Percentiles rank a stretch among this genome's conserved stretches.
phyloP scores from a whole-genome alignment of 2,329 filamentous ascomycete species.

The Claviceps fusiformis region DNA sequence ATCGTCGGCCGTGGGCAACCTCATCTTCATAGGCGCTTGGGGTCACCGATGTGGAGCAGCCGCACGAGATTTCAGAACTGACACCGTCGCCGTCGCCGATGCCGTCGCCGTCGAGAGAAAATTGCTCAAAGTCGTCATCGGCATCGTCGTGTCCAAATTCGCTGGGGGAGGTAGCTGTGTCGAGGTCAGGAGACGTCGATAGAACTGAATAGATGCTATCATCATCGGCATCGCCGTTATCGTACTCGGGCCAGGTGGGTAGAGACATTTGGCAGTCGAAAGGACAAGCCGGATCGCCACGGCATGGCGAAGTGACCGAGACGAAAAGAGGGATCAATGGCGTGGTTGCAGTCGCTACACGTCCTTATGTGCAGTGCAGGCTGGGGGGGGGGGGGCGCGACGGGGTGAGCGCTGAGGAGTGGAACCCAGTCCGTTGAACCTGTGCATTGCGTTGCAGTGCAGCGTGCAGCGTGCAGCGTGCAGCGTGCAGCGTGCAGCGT shows the following conservation, averaged over 20 bases:
- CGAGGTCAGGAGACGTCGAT: slow-evolving; percentile 15
- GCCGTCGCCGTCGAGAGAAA: slow-evolving; percentile 10
- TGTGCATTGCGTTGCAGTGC: too few species aligned
- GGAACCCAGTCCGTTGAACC: slow-evolving; percentile 1
- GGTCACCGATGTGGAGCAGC: slow-evolving; percentile 19
- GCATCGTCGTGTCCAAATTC: slow-evolving; percentile 13
- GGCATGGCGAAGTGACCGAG: slow-evolving; percentile 1
- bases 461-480: too few species aligned
- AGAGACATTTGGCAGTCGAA: slow-evolving; percentile 6
- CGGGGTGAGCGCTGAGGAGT: slow-evolving; percentile 1
- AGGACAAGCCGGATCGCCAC: slow-evolving; percentile 3
- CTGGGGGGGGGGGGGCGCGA: not conserved
- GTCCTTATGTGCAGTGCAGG: not conserved
- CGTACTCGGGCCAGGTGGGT: slow-evolving; percentile 1
- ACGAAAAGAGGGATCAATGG: not conserved
- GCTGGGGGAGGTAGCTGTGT: slow-evolving; percentile 11
- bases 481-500: too few species aligned
- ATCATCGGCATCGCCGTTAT: slow-evolving; percentile 9
- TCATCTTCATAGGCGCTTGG: slow-evolving; percentile 22
- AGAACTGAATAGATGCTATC: slow-evolving; percentile 16
- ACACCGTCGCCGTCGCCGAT: slow-evolving; percentile 9
- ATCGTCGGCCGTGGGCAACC: slow-evolving; percentile 21
- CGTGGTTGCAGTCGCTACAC: slow-evolving; percentile 1
- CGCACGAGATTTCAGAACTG: slow-evolving; percentile 15
- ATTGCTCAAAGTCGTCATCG: slow-evolving; percentile 16